These are phyloP conservation scores for Nitzschia sp. DNA, from an alignment of 108 stramenopile genomes.

Conservation along the genomic window DNA sequence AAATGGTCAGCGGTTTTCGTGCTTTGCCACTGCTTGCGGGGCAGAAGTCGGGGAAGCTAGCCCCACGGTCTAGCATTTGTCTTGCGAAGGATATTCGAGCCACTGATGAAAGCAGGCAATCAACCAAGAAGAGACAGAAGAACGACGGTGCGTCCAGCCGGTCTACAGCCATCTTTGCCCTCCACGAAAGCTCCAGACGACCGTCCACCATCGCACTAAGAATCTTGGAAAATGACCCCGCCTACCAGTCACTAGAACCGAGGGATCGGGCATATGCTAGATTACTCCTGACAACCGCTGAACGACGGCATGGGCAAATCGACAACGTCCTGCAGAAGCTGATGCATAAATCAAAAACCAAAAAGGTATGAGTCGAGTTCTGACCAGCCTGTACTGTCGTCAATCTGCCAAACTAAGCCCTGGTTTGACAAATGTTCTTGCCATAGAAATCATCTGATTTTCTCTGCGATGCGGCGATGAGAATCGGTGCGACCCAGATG, in stretches of 20 bases:
- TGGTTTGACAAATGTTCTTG: slow-evolving; percentile 3
- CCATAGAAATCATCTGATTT: slow-evolving; percentile 20
- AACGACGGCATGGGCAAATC: slow-evolving; percentile 77
- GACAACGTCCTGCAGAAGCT: slow-evolving; percentile 50
- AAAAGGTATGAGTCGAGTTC: slow-evolving; percentile 3
- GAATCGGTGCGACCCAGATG: slow-evolving; percentile 74
- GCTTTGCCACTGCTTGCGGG: too few species aligned
- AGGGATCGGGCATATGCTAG: slow-evolving; percentile 64
- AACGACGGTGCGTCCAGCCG: slow-evolving; percentile 10
- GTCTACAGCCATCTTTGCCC: slow-evolving; percentile 23
- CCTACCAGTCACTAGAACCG: slow-evolving; percentile 46
- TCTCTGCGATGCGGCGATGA: slow-evolving; percentile 49
- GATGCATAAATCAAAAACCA: slow-evolving; percentile 4
- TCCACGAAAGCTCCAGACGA: slow-evolving; percentile 23
- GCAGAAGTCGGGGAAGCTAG: too few species aligned
- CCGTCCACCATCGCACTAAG: slow-evolving; percentile 42
- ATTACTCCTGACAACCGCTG: slow-evolving; percentile 65
- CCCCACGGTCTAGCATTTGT: too few species aligned
- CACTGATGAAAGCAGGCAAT: too few species aligned
- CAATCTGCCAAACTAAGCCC: too few species aligned
- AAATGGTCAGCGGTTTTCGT: too few species aligned
- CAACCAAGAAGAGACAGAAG: not conserved
- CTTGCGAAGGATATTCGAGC: too few species aligned
- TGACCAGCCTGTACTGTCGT: too few species aligned
- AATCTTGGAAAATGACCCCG: slow-evolving; percentile 48